Conservation (phyloP, 768 basidiomycete species). For the Suillus lakei region DNA sequence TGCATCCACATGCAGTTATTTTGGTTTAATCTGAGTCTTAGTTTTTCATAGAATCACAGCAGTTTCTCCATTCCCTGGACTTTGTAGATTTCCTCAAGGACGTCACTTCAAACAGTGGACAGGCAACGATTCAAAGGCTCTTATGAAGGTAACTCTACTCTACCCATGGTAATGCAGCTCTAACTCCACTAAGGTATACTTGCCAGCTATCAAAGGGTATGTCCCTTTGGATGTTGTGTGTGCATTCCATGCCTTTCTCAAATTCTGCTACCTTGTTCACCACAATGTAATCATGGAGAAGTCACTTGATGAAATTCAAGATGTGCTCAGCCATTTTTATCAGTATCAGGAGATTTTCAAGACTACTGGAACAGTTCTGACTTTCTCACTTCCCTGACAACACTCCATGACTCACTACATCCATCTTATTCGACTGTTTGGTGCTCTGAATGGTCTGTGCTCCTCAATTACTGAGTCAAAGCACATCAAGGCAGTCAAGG, state of each 20-base stretch:
- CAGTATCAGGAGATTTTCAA: no score
- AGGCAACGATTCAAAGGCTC: constrained; percentile 41
- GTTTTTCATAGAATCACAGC: no score
- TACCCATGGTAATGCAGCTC: neutral
- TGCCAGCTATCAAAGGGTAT: constrained; percentile 35
- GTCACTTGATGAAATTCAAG: constrained; percentile 23
- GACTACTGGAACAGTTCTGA: constrained; percentile 22
- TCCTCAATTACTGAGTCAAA: constrained; percentile 41
- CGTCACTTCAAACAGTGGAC: no score
- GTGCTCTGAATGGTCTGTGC: constrained; percentile 39
- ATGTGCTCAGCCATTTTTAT: constrained; percentile 22
- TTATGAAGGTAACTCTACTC: constrained; percentile 27
- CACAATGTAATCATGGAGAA: constrained; percentile 22
- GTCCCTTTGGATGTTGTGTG: constrained; percentile 34
- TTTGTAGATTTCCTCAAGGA: constrained; percentile 36
- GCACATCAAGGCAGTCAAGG: constrained; percentile 41
- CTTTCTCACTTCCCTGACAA: constrained; percentile 33
- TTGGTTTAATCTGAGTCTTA: no score
- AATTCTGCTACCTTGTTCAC: constrained; percentile 36
- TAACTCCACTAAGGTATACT: constrained; percentile 28
- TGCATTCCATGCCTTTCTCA: constrained; percentile 27
- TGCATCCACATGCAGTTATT: constrained; percentile 11
- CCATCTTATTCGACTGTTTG: constrained; percentile 28
- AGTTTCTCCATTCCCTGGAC: no score
- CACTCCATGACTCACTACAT: constrained; percentile 36